Percentiles rank a stretch among this genome's conserved stretches.
Conservation (phyloP, 768 basidiomycete species). For the Pleurotus cornucopiae region DNA sequence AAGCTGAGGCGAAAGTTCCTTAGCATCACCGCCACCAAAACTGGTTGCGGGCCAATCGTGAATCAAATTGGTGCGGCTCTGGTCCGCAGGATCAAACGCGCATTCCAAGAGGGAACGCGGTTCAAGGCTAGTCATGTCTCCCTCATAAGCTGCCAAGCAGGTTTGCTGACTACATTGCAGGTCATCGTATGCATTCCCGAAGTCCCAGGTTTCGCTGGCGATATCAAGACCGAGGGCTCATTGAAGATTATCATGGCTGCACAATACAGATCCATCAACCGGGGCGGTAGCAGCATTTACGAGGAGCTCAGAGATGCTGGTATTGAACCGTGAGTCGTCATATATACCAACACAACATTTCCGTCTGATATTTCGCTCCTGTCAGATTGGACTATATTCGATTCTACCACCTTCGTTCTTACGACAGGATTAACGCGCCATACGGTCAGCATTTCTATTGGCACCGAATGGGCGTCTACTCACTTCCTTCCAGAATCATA, state of each 20-base stretch:
- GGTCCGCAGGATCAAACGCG: slow-evolving; percentile 80
- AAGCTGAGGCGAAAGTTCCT: not conserved
- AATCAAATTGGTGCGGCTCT: slow-evolving; percentile 85
- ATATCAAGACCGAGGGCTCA: slow-evolving; percentile 61
- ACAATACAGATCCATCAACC: slow-evolving; percentile 84
- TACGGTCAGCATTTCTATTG: slow-evolving; percentile 34
- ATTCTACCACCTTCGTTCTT: slow-evolving; percentile 90
- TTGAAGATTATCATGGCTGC: slow-evolving; percentile 86
- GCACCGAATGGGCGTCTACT: not conserved
- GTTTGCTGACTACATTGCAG: slow-evolving; percentile 27
- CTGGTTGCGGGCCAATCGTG: slow-evolving; percentile 56
- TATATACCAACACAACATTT: not conserved
- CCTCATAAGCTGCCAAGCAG: not conserved
- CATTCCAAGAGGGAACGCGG: slow-evolving; percentile 61
- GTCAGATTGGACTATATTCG: slow-evolving; percentile 77
- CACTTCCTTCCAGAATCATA: slow-evolving; percentile 24
- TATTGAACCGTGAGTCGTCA: slow-evolving; percentile 65
- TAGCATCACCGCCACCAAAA: slow-evolving; percentile 74
- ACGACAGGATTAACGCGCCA: slow-evolving; percentile 87
- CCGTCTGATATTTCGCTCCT: not conserved
- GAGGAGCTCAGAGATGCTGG: slow-evolving; percentile 76
- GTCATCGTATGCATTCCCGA: slow-evolving; percentile 88
- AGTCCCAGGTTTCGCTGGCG: slow-evolving; percentile 84
- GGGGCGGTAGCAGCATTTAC: slow-evolving; percentile 84
- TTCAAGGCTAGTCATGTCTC: slow-evolving; percentile 56